Evolutionary conservation across 805 yeast species (phyloP), one percentile per base, ranked within the genome.

Genomic region (Wickerhamiella spandovensis): DNA sequence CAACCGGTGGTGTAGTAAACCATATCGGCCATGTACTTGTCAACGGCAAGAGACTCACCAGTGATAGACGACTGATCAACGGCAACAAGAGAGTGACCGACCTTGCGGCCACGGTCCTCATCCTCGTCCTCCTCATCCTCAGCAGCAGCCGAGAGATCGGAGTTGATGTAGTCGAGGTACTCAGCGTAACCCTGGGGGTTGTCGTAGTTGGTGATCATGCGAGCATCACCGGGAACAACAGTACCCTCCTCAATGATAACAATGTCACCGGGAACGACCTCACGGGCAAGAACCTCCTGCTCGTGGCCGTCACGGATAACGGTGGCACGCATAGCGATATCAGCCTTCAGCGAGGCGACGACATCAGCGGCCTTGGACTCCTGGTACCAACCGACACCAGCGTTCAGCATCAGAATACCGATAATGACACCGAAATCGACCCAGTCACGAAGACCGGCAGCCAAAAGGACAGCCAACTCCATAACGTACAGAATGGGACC

Each of bases 311-410:
- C 82, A 76, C 95, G 81, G 66, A 87, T 75, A 64, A 85, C 88
- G 58, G 74, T 70, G 63, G 95, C 95, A 69, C 86, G 68, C 82
- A 86, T 84, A 57, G 95, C 95, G 64, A 87, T 76, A 65, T 95
- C 87, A 72, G 88, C 89, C 79, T 88, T 88, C 72, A 88, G 82
- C 69, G 86, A 95, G 55, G 88, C 95, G 59, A 88, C 95, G 76
- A 87, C 89, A 61, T 95, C 88, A 75, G 95, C 95, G 61, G 96
- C 96, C 76, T 88, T 95, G 82, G 76, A 86, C 76, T 88, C 96
- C 77, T 88, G 96, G 66, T 87, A 78, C 82, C 88, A 88, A 82
- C 95, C 96, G 69, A 88, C 95, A 67, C 75, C 72, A 58, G 95
- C 95, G 74, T 88, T 88, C 68, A 88, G 79, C 73, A 82, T 62